A percentile compares a stretch with the other conserved stretches of the same genome.
Evolutionary conservation across 345 rosid genomes (phyloP).

Genomic region (Viola odorata): DNA sequence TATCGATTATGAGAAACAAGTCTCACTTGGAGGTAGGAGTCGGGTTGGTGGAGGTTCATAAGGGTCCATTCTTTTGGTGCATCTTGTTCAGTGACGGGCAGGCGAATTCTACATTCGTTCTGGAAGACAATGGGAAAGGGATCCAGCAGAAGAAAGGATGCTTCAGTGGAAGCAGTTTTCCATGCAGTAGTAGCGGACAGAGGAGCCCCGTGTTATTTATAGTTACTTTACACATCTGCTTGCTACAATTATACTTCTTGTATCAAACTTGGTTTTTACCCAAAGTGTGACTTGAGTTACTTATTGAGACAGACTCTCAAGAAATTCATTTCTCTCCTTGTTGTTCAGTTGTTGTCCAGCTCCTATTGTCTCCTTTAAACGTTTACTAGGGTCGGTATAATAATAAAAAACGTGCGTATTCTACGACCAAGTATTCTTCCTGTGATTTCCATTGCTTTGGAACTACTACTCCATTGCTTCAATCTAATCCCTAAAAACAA

Average conservation of each 20-base stretch:
- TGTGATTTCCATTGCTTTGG: no score
- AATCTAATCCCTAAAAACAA: no score
- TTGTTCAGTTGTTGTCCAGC: no score
- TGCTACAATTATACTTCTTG: no score
- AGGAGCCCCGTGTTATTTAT: conserved; percentile 16
- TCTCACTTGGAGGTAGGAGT: conserved; percentile 66
- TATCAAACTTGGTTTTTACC: no score
- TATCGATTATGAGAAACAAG: conserved; percentile 54
- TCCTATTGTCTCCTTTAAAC: no score
- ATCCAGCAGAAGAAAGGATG: conserved; percentile 75
- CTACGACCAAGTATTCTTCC: no score
- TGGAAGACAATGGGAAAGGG: conserved; percentile 72
- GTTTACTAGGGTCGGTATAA: no score
- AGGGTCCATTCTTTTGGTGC: conserved; percentile 68
- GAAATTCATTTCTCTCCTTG: no score
- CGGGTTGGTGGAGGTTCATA: conserved; percentile 54
- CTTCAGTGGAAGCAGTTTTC: conserved; percentile 61
- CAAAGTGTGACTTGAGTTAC: conserved; percentile 4
- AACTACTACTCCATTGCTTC: no score
- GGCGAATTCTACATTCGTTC: conserved; percentile 58
- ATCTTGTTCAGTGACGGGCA: conserved; percentile 53
- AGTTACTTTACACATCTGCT: conserved; percentile 13
- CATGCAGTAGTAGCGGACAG: conserved; percentile 59
- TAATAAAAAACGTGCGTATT: no score
- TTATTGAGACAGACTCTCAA: background rate